phyloP scores from a whole-genome alignment of 495 filamentous ascomycete species.

The Podospora pseudoanserina region DNA sequence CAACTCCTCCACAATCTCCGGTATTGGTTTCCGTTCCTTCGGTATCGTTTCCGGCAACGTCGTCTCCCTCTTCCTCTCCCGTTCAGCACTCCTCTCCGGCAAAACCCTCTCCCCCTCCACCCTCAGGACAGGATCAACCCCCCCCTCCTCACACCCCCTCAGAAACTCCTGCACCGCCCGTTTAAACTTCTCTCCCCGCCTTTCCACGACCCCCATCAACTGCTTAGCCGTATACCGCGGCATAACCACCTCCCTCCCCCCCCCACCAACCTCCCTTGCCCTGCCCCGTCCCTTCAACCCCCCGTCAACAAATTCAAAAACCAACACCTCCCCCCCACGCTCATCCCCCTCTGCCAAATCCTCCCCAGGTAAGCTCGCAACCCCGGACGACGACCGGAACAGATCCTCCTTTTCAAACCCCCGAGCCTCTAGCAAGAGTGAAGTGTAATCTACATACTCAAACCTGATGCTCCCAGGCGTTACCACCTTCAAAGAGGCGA shows the following conservation, averaged over 20 bases:
- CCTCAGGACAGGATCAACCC: conserved; percentile 62
- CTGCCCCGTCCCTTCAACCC: conserved; percentile 60
- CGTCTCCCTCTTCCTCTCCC: conserved; percentile 22
- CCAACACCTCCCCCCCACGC: conserved; percentile 26
- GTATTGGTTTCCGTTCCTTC: conserved; percentile 72
- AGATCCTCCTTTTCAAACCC: conserved; percentile 57
- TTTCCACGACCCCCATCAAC: conserved; percentile 86
- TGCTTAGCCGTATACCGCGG: conserved; percentile 90
- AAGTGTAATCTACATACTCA: conserved; percentile 78
- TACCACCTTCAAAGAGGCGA: conserved; percentile 50
- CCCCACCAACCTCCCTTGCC: conserved; percentile 68
- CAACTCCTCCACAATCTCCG: conserved; percentile 82
- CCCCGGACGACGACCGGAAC: conserved; percentile 22
- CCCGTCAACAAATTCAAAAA: conserved; percentile 83
- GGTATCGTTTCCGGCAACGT: conserved; percentile 68
- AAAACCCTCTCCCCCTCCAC: conserved; percentile 51
- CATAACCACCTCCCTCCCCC: conserved; percentile 69
- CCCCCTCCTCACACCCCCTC: conserved; percentile 62
- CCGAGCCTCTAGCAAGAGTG: conserved; percentile 71
- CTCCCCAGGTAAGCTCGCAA: conserved; percentile 29
- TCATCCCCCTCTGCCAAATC: conserved; percentile 46
- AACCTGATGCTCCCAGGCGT: conserved; percentile 75
- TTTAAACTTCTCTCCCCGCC: conserved; percentile 80
- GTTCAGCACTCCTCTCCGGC: conserved; percentile 34
- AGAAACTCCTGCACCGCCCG: conserved; percentile 76